Conservation (phyloP, 2,329 filamentous ascomycete species). For the Fusarium sp. region DNA sequence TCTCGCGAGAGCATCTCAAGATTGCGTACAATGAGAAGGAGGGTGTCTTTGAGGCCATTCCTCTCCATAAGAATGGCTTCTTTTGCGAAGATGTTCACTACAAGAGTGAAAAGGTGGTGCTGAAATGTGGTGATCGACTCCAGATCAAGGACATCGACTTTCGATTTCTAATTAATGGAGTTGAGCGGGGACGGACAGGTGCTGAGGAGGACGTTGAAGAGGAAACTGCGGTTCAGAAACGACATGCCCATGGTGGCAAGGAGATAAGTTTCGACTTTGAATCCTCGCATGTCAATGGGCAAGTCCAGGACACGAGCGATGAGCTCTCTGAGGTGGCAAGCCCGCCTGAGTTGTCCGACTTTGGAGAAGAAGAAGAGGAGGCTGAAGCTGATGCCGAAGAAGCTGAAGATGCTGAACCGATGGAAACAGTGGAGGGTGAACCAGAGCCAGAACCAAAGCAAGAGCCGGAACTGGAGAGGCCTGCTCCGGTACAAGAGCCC, state of each 20-base stretch:
- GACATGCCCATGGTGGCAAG: constrained; percentile 65
- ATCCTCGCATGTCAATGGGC: constrained; percentile 64
- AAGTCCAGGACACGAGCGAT: constrained; percentile 64
- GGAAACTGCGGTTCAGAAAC: constrained; percentile 54
- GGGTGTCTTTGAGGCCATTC: constrained; percentile 69
- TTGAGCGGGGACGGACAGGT: constrained; percentile 64
- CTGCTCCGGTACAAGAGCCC: constrained; percentile 36
- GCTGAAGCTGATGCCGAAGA: constrained; percentile 36
- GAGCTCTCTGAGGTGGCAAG: constrained; percentile 57
- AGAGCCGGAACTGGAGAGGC: constrained; percentile 43
- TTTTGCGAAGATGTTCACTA: constrained; percentile 69
- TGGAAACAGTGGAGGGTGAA: constrained; percentile 39
- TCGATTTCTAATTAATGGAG: constrained; percentile 71
- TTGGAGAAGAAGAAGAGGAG: constrained; percentile 50
- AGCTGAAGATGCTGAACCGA: constrained; percentile 40
- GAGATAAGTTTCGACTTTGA: constrained; percentile 79
- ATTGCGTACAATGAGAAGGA: constrained; percentile 72
- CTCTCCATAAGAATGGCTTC: constrained; percentile 70
- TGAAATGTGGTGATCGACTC: constrained; percentile 71
- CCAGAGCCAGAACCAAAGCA: constrained; percentile 44
- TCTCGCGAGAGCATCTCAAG: constrained; percentile 76
- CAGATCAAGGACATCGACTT: constrained; percentile 76
- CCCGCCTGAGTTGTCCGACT: constrained; percentile 52
- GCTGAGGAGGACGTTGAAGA: constrained; percentile 64
- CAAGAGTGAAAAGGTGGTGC: constrained; percentile 61